phyloP scores from a whole-genome alignment of 2,329 filamentous ascomycete species.

The Huntiella savannae region DNA sequence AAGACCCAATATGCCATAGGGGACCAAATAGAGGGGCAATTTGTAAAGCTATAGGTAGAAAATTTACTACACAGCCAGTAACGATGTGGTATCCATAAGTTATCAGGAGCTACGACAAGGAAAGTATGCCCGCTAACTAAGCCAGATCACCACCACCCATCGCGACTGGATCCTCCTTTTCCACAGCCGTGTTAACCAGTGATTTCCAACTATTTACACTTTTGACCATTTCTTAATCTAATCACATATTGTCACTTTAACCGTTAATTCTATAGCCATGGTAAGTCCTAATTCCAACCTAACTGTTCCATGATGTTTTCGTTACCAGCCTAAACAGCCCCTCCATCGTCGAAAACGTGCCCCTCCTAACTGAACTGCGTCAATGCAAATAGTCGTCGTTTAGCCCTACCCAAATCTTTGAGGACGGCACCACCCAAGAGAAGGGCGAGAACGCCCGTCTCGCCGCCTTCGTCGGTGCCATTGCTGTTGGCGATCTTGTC shows the following conservation, averaged over 20 bases:
- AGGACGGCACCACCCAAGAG: constrained; percentile 89
- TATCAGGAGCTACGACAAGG: constrained; percentile 7
- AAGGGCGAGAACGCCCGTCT: constrained; percentile 98
- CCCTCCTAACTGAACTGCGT: constrained; percentile 9
- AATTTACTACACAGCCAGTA: constrained; percentile 3
- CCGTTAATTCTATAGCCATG: constrained; percentile 6
- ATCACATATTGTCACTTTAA: neutral
- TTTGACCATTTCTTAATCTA: neutral
- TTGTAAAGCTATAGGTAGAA: constrained; percentile 8
- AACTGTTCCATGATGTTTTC: neutral
- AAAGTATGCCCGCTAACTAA: constrained; percentile 1
- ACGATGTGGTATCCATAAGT: neutral
- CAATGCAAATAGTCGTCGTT: constrained; percentile 26
- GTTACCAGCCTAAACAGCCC: neutral
- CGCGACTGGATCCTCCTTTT: constrained; percentile 8
- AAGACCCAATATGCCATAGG: no score
- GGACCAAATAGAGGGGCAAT: constrained; percentile 4
- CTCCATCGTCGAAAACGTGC: constrained; percentile 1
- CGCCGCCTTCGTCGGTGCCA: constrained; percentile 93
- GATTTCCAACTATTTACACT: neutral
- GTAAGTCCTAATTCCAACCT: constrained; percentile 1
- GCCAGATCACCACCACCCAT: constrained; percentile 10
- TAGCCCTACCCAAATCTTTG: constrained; percentile 95
- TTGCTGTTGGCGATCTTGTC: constrained; percentile 89
- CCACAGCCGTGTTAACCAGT: constrained; percentile 3